Base-by-base conservation (phyloP, 169 alveolate genomes). In the Pseudocohnilembus persalinus region DNA sequence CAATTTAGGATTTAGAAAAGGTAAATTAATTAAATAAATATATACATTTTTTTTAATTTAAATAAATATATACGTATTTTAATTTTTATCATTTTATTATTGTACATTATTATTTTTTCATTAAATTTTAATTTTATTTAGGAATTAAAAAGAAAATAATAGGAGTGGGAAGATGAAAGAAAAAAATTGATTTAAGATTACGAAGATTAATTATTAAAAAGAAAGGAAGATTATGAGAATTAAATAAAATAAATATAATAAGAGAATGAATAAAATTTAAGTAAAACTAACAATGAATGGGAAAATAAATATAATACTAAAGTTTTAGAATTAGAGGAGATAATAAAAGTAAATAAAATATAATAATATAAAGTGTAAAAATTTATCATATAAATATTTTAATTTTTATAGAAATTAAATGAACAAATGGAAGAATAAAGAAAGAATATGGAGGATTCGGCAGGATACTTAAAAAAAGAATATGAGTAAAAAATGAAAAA, bases 391-490 rank as follows among this genome's bases (percentile, higher is more conserved):
- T 11, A 49, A 49, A 49, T 49, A 20, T 20, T 49, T 49, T 11
- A 49, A 11, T 49, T 49, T 49, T 49, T 49, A 11, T 11, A 49
- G 68, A 74, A 84, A 78, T 31, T 88, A 83, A 91, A 88, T 83
- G 74, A 83, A 74, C 92, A 91, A 63, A 84, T 92, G 30, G 86
- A 89, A 33, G 85, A 88, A 76, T 89, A 90, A 75, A 84, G 88
- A 34, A 93, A 91, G 72, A 87, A 91, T n/a, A 85, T 93, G 90
- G 93, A 94, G 78, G 83, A 89, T 76, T 87, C 91, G 74, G 92
- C 90, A 77, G 87, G 92, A 0, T 81, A 91, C 68, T 89, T 93
- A 63, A 33, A 73, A 31, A 29, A 82, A 32, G 81, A 82, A 28
- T 74, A 73, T 27, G 73, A 63, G 75, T 63, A 74, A 28, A 20